phyloP scores from a whole-genome alignment of 2,329 filamentous ascomycete genomes.

The Alternaria tenuissima region DNA sequence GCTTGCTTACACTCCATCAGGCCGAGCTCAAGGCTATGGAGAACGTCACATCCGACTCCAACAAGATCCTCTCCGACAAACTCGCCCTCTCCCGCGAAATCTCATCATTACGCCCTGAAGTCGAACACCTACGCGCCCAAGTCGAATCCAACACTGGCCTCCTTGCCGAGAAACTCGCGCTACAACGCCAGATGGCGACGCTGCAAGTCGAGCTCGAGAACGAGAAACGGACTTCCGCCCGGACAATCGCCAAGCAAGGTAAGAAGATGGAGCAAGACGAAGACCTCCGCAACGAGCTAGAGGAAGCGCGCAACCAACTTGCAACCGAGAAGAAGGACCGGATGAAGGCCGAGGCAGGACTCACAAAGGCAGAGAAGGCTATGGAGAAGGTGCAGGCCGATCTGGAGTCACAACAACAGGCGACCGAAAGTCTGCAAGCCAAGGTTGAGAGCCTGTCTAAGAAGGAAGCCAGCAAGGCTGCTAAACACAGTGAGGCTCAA shows the following conservation, averaged over 20 bases:
- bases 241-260: slow-evolving; percentile 60
- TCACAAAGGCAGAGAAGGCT: slow-evolving; percentile 50
- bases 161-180: slow-evolving; percentile 78
- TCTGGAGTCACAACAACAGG: slow-evolving; percentile 43
- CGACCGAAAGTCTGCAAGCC: slow-evolving; percentile 39
- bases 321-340: slow-evolving; percentile 56
- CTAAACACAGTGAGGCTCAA: slow-evolving; percentile 46
- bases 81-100: slow-evolving; percentile 68
- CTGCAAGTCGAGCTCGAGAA: slow-evolving; percentile 84
- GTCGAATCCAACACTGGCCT: slow-evolving; percentile 69
- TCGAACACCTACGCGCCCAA: slow-evolving; percentile 69
- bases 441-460: slow-evolving; percentile 47
- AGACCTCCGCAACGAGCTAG: slow-evolving; percentile 55
- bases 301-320: slow-evolving; percentile 57
- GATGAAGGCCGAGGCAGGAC: slow-evolving; percentile 50
- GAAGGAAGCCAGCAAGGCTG: slow-evolving; percentile 43
- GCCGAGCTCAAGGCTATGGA: slow-evolving; percentile 75
- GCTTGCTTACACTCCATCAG: slow-evolving; percentile 54
- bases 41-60: slow-evolving; percentile 71
- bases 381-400: slow-evolving; percentile 43
- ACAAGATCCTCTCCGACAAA: slow-evolving; percentile 73
- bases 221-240: slow-evolving; percentile 74
- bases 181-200: slow-evolving; percentile 79
- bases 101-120: slow-evolving; percentile 65
- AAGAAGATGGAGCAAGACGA: slow-evolving; percentile 60